Percentiles rank a stretch among this genome's conserved stretches.
Conservation (phyloP, 108 stramenopile genomes). For the Aurantiochytrium sp. region DNA sequence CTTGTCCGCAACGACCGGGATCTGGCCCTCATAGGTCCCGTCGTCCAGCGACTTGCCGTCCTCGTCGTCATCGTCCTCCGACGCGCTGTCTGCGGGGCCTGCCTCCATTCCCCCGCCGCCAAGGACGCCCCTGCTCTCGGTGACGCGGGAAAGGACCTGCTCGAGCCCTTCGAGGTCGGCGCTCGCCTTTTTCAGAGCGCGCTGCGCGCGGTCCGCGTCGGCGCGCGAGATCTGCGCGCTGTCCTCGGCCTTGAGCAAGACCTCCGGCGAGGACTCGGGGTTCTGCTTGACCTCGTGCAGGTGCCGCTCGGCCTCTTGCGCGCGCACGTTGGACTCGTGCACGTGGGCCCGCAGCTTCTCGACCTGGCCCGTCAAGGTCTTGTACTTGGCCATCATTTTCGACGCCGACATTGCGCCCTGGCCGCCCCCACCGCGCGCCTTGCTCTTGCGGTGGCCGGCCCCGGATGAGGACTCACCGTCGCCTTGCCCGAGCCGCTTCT, state of each 20-base stretch:
- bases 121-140: background rate
- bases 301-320: background rate
- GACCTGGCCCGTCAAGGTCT: background rate
- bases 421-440: background rate
- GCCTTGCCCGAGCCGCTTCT: background rate
- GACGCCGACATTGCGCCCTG: background rate
- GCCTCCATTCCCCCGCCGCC: background rate
- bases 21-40: background rate
- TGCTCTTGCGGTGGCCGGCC: background rate
- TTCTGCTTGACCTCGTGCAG: background rate
- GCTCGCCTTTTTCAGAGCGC: background rate
- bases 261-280: background rate
- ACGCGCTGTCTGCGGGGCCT: background rate
- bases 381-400: background rate
- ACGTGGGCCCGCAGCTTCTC: background rate
- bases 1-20: background rate
- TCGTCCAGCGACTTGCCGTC: background rate
- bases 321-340: background rate
- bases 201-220: background rate
- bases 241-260: background rate
- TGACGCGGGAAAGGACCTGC: background rate
- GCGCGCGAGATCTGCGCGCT: background rate
- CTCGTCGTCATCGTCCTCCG: background rate
- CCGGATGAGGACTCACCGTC: background rate
- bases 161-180: background rate